phyloP scores from a whole-genome alignment of 2,329 filamentous ascomycete genomes.

The Endoconidiophora polonica region DNA sequence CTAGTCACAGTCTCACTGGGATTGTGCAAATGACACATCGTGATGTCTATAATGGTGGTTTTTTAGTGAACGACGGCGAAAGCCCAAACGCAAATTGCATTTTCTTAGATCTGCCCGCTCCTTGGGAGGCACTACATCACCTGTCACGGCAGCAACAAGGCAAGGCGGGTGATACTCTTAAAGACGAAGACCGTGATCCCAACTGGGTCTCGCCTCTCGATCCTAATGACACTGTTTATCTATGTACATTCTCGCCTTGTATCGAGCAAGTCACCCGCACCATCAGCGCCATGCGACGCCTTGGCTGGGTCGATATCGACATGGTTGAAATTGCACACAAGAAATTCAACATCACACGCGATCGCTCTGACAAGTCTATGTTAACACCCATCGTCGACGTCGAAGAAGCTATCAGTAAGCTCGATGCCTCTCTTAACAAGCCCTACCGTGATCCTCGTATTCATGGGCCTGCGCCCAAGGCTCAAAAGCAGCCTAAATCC shows the following conservation, averaged over 20 bases:
- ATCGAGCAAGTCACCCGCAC: conserved; percentile 91
- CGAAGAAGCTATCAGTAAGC: conserved; percentile 56
- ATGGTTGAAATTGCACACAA: conserved; percentile 82
- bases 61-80: conserved; percentile 25
- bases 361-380: conserved; percentile 61
- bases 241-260: conserved; percentile 93
- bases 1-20: conserved; percentile 45
- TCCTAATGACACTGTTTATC: conserved; percentile 51
- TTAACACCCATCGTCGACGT: conserved; percentile 57
- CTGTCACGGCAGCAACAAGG: conserved; percentile 36
- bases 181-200: conserved; percentile 19
- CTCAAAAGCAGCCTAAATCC: conserved; percentile 5
- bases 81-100: conserved; percentile 28
- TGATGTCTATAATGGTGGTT: conserved; percentile 63
- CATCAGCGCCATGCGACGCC: conserved; percentile 58
- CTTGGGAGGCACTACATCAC: conserved; percentile 64
- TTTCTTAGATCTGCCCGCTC: conserved; percentile 66
- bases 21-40: conserved; percentile 60
- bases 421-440: conserved; percentile 23
- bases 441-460: conserved; percentile 11
- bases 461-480: background rate
- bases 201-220: conserved; percentile 36
- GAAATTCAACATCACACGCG: conserved; percentile 65
- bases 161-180: conserved; percentile 16
- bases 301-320: conserved; percentile 81